phyloP scores from a whole-genome alignment of 2,329 filamentous ascomycete genomes.

The Ascochyta fabae region DNA sequence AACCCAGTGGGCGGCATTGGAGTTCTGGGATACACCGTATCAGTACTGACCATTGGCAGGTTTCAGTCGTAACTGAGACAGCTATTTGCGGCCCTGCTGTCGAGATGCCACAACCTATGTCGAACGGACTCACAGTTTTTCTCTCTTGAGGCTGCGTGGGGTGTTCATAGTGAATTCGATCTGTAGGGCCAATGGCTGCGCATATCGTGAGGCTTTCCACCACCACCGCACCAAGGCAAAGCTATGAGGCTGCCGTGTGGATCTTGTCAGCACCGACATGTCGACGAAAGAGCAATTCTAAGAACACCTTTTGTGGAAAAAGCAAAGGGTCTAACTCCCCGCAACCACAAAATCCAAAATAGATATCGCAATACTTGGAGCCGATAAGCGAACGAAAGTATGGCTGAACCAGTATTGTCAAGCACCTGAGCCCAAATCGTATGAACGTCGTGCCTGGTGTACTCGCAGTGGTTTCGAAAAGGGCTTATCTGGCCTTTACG shows the following conservation, averaged over 20 bases:
- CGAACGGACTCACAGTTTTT: neutral
- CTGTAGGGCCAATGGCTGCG: neutral
- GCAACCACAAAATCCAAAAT: neutral
- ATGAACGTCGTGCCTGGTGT: neutral
- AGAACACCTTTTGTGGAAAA: neutral
- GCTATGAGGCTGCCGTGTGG: neutral
- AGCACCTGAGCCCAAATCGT: neutral
- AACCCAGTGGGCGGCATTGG: neutral
- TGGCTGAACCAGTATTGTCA: neutral
- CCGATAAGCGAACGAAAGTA: neutral
- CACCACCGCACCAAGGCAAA: neutral
- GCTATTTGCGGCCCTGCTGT: neutral
- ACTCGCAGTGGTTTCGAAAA: too few species aligned
- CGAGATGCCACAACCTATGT: neutral
- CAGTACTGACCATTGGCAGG: neutral
- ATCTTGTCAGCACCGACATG: neutral
- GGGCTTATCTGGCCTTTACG: neutral
- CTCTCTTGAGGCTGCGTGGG: neutral
- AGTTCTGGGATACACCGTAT: neutral
- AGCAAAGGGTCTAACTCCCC: neutral
- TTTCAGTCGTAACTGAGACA: neutral
- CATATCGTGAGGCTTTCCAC: neutral
- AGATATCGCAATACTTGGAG: neutral
- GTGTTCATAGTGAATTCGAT: neutral
- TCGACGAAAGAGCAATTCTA: neutral